Conservation (phyloP, 225 moss, liverwort and hornwort genomes). For the Rhytidiadelphus loreus region DNA sequence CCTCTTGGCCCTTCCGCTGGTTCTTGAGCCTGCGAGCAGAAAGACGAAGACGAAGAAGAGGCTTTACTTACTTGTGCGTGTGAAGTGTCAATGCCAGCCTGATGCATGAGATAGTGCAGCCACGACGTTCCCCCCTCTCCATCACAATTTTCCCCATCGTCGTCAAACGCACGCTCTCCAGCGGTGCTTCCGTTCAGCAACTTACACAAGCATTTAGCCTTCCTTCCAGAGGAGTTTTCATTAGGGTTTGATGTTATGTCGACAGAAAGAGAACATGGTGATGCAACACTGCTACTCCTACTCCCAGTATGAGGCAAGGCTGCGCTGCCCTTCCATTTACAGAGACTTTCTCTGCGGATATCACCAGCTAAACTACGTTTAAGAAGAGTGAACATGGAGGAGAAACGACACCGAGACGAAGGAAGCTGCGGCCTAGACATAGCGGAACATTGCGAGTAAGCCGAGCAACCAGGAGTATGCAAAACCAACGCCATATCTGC, state of each 20-base stretch:
- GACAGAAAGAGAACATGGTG: not conserved
- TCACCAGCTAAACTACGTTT: not conserved
- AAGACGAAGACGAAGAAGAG: not conserved
- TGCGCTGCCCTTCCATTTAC: not conserved
- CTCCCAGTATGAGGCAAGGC: not conserved
- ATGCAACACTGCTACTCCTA: not conserved
- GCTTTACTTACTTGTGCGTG: slow-evolving; percentile 53
- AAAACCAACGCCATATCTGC: not conserved
- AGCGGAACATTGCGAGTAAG: not conserved
- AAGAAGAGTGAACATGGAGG: not conserved
- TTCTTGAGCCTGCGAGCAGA: not conserved
- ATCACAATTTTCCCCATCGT: not conserved
- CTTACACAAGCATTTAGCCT: not conserved
- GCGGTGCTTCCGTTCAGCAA: not conserved
- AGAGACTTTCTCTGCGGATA: not conserved
- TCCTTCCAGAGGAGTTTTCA: not conserved
- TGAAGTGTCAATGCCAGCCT: slow-evolving; percentile 67
- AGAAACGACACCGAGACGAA: not conserved
- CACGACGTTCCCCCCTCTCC: slow-evolving; percentile 3
- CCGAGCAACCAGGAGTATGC: not conserved
- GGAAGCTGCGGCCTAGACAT: not conserved
- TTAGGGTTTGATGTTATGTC: not conserved
- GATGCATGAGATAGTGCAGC: slow-evolving; percentile 69
- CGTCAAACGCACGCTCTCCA: slow-evolving; percentile 6
- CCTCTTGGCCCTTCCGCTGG: not conserved